Percentiles rank a stretch among this genome's conserved stretches.
These are phyloP conservation scores for Evernia prunastri DNA, from an alignment of 495 filamentous ascomycete species.

Conservation along the genomic window DNA sequence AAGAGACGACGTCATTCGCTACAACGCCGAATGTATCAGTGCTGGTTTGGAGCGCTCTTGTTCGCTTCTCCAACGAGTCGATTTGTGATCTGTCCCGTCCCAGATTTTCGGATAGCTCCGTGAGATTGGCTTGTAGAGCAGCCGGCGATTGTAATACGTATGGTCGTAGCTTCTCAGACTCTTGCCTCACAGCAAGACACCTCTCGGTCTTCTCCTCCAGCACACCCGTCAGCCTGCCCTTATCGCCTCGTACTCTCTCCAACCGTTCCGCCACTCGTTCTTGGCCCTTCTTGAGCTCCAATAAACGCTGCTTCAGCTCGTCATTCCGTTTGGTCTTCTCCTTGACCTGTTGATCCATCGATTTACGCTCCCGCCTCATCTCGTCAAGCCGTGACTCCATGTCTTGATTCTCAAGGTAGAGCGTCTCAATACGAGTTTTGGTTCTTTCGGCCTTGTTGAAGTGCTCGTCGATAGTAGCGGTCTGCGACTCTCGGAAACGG, in stretches of 20 bases:
- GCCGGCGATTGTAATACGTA: slow-evolving; percentile 86
- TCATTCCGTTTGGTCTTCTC: slow-evolving; percentile 80
- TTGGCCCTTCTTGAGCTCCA: slow-evolving; percentile 71
- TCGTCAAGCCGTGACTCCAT: slow-evolving; percentile 73
- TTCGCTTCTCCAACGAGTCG: slow-evolving; percentile 76
- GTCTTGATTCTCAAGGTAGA: slow-evolving; percentile 78
- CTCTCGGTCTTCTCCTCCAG: slow-evolving; percentile 74
- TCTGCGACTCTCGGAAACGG: slow-evolving; percentile 87
- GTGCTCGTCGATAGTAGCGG: slow-evolving; percentile 77
- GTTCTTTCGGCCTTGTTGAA: slow-evolving; percentile 82
- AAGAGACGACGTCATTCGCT: slow-evolving; percentile 71
- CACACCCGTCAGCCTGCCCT: slow-evolving; percentile 58
- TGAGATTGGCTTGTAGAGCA: slow-evolving; percentile 71
- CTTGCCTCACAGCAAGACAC: slow-evolving; percentile 55
- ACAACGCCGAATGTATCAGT: slow-evolving; percentile 83
- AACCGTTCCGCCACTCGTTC: slow-evolving; percentile 70
- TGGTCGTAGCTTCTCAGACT: slow-evolving; percentile 79
- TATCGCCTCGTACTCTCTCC: slow-evolving; percentile 67
- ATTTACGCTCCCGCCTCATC: slow-evolving; percentile 66
- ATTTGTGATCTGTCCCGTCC: slow-evolving; percentile 71
- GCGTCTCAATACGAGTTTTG: slow-evolving; percentile 77
- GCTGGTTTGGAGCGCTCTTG: slow-evolving; percentile 84
- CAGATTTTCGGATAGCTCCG: slow-evolving; percentile 71
- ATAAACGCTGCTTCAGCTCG: slow-evolving; percentile 69
- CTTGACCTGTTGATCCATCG: slow-evolving; percentile 68